Evolutionary conservation across 768 basidiomycete genomes (phyloP), one percentile per base, ranked within the genome.

Genomic region (Trametes villosa): DNA sequence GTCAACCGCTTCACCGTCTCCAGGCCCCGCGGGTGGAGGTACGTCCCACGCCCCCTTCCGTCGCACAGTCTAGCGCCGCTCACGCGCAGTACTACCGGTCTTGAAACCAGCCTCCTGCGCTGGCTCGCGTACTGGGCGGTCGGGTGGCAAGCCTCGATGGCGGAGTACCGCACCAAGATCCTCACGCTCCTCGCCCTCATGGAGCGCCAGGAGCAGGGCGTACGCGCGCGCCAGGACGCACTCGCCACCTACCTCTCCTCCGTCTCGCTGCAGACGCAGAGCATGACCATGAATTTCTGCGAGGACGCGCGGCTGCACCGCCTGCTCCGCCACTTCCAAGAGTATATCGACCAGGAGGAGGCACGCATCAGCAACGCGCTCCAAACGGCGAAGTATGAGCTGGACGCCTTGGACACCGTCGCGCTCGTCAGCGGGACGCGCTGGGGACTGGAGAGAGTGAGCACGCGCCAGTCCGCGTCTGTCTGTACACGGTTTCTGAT

Each of bases 111-210:
- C 49, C 53, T 76, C 5, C 67, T 60, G 0, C 66, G 67, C 29
- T 75, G 75, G 72, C 55, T 76, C n/a, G 69, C 75, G 1, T 73
- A 70, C 51, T 76, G 75, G 75, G 70, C 72, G 20, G 63, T 69
- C 11, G 74, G 70, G 12, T 71, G 70, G 62, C 66, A 70, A 52
- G 40, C 20, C 12, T 18, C 57, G 6, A 57, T 58, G 30, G 57
- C 67, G 9, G 48, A 47, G 12, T 63, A 62, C 30, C 45, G n/a
- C 15, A 38, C 45, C 22, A 63, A 63, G 50, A 69, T 69, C 15
- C 5, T 47, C 4, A 33, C 44, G 15, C 30, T 63, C 2, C 34
- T 67, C 17, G 57, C n/a, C 12, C 20, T 29, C 7, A 65, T 69
- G 41, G 40, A 27, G 18, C 7, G 20, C 9, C 7, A 20, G 3